These are phyloP conservation scores for Ogataea saltuana DNA, from an alignment of 805 yeast genomes.

Conservation along the genomic window DNA sequence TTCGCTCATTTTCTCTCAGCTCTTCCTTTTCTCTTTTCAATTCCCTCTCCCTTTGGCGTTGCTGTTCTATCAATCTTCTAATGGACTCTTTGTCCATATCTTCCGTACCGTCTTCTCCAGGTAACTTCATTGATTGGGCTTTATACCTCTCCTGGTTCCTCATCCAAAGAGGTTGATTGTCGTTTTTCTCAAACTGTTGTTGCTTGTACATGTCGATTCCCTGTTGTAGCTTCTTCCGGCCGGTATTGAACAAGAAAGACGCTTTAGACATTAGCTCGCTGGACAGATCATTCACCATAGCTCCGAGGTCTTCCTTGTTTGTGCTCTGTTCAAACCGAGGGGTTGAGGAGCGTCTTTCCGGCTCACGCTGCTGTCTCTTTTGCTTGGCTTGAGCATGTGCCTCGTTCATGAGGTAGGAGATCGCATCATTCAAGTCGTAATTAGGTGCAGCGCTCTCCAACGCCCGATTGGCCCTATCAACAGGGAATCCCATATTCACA, in stretches of 20 bases:
- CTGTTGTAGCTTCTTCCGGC: conserved; percentile 59
- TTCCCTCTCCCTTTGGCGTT: conserved; percentile 40
- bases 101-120: conserved; percentile 44
- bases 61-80: conserved; percentile 39
- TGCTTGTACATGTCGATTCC: conserved; percentile 60
- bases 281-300: conserved; percentile 54
- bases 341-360: too few species aligned
- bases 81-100: conserved; percentile 43
- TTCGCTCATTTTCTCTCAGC: conserved; percentile 8
- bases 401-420: conserved; percentile 60
- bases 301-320: conserved; percentile 37
- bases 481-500: conserved; percentile 77
- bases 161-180: conserved; percentile 74
- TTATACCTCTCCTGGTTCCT: conserved; percentile 52
- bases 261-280: conserved; percentile 60
- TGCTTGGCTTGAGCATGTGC: conserved; percentile 44
- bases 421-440: conserved; percentile 61
- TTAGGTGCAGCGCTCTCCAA: conserved; percentile 53
- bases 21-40: conserved; percentile 22
- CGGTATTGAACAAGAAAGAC: conserved; percentile 55
- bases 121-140: conserved; percentile 36
- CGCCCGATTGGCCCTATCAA: conserved; percentile 61
- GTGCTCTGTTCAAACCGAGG: conserved; percentile 1
- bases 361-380: conserved; percentile 5
- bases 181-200: conserved; percentile 31